Percentiles rank a stretch among this genome's conserved stretches.
Evolutionary conservation across 805 yeast genomes (phyloP).

Genomic region (Kodamaea kakaduensis): DNA sequence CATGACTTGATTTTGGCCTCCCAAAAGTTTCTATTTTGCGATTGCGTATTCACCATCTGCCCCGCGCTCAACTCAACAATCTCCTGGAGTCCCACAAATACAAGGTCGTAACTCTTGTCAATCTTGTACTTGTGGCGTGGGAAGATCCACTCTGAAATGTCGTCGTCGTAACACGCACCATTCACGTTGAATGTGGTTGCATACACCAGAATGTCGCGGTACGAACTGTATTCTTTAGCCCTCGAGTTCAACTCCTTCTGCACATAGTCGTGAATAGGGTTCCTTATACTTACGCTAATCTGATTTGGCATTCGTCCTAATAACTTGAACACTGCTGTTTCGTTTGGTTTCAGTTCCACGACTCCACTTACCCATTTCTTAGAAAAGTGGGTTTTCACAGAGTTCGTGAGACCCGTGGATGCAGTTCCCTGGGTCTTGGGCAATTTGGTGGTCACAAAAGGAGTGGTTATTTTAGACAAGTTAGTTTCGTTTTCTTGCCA

Average conservation of each 20-base stretch:
- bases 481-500: slow-evolving; percentile 47
- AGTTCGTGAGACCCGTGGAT: slow-evolving; percentile 17
- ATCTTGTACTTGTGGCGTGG: slow-evolving; percentile 31
- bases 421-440: slow-evolving; percentile 1
- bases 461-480: slow-evolving; percentile 37
- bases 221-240: slow-evolving; percentile 37
- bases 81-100: slow-evolving; percentile 85
- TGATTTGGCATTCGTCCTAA: slow-evolving; percentile 48
- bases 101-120: slow-evolving; percentile 55
- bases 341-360: slow-evolving; percentile 35
- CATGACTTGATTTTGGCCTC: slow-evolving; percentile 53
- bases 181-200: slow-evolving; percentile 55
- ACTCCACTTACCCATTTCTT: slow-evolving; percentile 41
- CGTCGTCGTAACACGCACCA: slow-evolving; percentile 43
- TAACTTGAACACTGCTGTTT: slow-evolving; percentile 44
- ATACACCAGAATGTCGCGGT: slow-evolving; percentile 39
- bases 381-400: slow-evolving; percentile 33
- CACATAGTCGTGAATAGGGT: slow-evolving; percentile 54
- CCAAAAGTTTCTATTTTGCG: slow-evolving; percentile 57
- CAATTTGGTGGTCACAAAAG: slow-evolving; percentile 28
- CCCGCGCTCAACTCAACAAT: slow-evolving; percentile 79
- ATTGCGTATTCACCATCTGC: slow-evolving; percentile 77
- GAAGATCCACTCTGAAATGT: slow-evolving; percentile 42
- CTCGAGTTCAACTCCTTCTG: slow-evolving; percentile 38
- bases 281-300: slow-evolving; percentile 39